Conservation (phyloP, 768 basidiomycete genomes). For the Tylopilus plumbeoviolaceoides region DNA sequence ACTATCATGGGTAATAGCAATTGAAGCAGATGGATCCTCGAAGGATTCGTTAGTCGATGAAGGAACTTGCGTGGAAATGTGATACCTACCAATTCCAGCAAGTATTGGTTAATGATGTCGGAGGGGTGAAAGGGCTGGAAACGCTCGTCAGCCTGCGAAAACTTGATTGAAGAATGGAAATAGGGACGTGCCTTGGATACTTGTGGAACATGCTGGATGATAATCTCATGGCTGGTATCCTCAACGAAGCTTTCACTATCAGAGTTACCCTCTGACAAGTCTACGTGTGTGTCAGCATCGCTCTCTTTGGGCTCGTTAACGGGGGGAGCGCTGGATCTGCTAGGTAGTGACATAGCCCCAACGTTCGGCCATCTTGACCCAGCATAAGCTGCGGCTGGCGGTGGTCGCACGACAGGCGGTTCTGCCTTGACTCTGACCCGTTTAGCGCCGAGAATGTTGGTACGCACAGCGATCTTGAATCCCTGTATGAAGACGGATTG, state of each 20-base stretch:
- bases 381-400: background rate
- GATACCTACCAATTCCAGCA: background rate
- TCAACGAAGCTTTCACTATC: background rate
- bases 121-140: background rate
- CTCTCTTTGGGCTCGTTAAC: background rate
- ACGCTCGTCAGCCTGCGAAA: background rate
- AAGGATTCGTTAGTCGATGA: background rate
- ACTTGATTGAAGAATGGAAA: background rate
- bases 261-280: background rate
- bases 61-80: background rate
- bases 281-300: background rate
- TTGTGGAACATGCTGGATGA: background rate
- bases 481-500: slow-evolving; percentile 1
- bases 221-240: background rate
- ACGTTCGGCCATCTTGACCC: background rate
- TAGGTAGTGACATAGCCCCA: background rate
- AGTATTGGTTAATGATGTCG: background rate
- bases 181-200: background rate
- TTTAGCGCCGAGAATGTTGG: background rate
- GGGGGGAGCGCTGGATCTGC: background rate
- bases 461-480: background rate
- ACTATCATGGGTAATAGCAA: background rate
- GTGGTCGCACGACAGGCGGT: background rate
- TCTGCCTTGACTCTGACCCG: background rate
- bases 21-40: background rate